Evolutionary conservation across 2,329 filamentous ascomycete species (phyloP), one percentile per base, ranked within the genome.

Genomic region (Nemania sp.): DNA sequence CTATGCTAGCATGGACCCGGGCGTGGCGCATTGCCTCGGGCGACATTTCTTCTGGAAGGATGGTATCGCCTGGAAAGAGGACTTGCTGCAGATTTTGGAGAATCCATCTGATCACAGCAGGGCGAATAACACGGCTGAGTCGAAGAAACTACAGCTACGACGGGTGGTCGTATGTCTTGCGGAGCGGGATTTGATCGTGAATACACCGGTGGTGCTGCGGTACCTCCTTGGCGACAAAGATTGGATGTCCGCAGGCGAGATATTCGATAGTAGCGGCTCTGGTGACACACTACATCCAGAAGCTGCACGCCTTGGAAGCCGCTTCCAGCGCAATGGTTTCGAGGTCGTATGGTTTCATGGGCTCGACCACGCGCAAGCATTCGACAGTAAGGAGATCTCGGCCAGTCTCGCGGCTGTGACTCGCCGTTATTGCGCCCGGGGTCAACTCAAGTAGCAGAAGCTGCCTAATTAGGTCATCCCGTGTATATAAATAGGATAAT

Each of bases 31-130:
- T 57, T 86, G 84, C 10, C 76, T 91, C 1, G 83, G 82, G 0
- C 77, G 88, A 2, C 81, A 87, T 67, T 90, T 91, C 75, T 90
- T 90, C 74, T 91, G 89, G 89, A 80, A 80, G 25, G 81, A 90
- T 66, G 90, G 88, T 64, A 84, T 89, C 40, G 75, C 90, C 7
- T 91, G 89, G 88, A 86, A 84, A 66, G 85, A 90, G 49, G 86
- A 90, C 62, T 72, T 90, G 47, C 64, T 81, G 56, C 68, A 72
- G 50, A 62, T 65, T 34, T 43, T 49, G 18, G 57, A 53, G 51
- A 42, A 57, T 10, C 50, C 54, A 45, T 29, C 58, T 58, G 50
- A 40, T 18, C 42, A 54, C n/a, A 55, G 29, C 43, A 50, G 46
- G 60, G 48, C 53, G 49, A 57, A 59, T 59, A 53, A 32, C 55